A percentile compares a stretch with the other conserved stretches of the same genome.
phyloP scores from a whole-genome alignment of 2,329 filamentous ascomycete genomes.

The Teratosphaeria gauchensis region DNA sequence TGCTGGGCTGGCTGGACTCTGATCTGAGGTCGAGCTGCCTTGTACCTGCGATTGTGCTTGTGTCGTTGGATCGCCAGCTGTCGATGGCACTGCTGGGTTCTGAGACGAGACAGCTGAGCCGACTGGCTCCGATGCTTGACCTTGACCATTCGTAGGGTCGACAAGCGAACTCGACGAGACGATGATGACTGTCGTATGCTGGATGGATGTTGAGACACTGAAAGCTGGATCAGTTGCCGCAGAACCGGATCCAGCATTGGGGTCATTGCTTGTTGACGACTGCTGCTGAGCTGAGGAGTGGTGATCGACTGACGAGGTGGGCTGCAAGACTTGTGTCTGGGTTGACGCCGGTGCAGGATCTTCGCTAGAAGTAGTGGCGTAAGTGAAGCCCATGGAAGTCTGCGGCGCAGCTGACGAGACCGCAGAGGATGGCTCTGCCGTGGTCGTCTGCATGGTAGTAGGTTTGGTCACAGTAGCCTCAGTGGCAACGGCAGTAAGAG shows the following conservation, averaged over 20 bases:
- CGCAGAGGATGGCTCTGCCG: background rate
- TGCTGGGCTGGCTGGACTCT: background rate
- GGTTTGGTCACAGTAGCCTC: background rate
- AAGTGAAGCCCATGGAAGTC: background rate
- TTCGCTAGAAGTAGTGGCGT: background rate
- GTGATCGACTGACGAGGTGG: background rate
- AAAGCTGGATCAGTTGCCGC: background rate
- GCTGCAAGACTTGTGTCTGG: background rate
- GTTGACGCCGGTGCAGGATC: background rate
- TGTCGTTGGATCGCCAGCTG: background rate
- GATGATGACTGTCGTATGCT: background rate
- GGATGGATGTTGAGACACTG: background rate
- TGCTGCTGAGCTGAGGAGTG: background rate
- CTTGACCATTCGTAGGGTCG: background rate
- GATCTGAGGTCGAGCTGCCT: background rate
- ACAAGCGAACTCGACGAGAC: background rate
- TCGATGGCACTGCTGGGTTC: background rate
- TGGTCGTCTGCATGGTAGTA: background rate
- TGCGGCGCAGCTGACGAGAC: background rate
- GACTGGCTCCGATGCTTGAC: background rate
- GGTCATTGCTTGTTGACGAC: background rate
- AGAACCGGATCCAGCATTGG: background rate
- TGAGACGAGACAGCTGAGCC: background rate
- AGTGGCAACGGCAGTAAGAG: constrained; percentile 1
- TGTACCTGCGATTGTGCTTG: background rate